Conservation (phyloP, 139 green algal species). For the Closterium sp. region DNA sequence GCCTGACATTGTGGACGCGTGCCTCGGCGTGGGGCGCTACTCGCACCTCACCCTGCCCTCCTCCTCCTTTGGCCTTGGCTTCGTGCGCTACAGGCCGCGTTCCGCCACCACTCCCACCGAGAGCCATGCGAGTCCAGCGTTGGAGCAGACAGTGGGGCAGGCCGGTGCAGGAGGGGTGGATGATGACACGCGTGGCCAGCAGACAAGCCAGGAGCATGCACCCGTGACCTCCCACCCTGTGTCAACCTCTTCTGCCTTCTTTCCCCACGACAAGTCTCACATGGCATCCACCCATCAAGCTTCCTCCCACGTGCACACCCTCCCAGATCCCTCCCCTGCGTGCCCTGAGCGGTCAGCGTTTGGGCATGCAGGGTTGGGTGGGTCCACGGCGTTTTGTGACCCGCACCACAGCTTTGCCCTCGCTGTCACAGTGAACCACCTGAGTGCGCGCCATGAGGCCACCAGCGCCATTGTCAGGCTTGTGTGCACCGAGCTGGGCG, state of each 20-base stretch:
- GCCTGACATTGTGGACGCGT: not conserved
- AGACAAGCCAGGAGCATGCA: not conserved
- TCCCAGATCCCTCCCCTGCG: not conserved
- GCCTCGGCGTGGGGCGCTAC: not conserved
- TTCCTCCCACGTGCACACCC: not conserved
- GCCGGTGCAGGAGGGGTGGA: not conserved
- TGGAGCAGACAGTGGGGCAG: not conserved
- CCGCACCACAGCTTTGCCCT: conserved; percentile 35
- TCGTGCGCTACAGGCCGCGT: not conserved
- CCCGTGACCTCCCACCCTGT: not conserved
- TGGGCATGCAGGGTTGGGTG: conserved; percentile 40
- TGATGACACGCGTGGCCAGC: not conserved
- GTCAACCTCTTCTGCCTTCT: not conserved
- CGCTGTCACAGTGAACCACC: conserved; percentile 34
- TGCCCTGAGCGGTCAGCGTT: conserved; percentile 5
- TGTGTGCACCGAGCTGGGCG: conserved; percentile 35
- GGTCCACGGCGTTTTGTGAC: conserved; percentile 35
- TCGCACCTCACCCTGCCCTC: not conserved
- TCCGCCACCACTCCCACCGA: not conserved
- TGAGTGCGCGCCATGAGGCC: conserved; percentile 7
- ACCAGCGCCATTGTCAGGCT: conserved; percentile 22
- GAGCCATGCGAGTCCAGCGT: not conserved
- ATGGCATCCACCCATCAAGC: not conserved
- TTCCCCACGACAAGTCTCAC: not conserved
- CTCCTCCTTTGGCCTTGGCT: conserved; percentile 15